A percentile compares a stretch with the other conserved stretches of the same genome.
These are phyloP conservation scores for Spergularia bocconei DNA, from an alignment of 148 eudicot genomes.

Conservation along the genomic window DNA sequence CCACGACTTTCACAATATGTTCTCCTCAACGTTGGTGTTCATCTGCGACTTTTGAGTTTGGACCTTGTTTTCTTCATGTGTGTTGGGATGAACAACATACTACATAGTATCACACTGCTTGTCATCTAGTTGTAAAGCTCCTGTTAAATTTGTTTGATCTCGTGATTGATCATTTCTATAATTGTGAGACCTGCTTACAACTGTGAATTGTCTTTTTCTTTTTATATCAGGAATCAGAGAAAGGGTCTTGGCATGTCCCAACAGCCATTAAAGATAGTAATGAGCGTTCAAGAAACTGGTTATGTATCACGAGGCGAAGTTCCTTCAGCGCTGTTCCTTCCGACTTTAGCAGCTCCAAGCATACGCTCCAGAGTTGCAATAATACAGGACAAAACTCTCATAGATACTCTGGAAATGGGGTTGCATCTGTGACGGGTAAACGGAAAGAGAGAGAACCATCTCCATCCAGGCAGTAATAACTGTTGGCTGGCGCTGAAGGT, in stretches of 20 bases:
- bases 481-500: background rate
- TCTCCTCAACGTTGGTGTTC: too few relatives aligned
- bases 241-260: constrained; percentile 66
- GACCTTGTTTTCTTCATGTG: too few relatives aligned
- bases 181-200: background rate
- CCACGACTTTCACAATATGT: too few relatives aligned
- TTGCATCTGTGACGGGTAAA: constrained; percentile 35
- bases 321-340: constrained; percentile 8
- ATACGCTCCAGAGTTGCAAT: background rate
- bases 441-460: constrained; percentile 51
- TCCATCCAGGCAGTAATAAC: constrained; percentile 9
- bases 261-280: constrained; percentile 41
- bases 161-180: background rate
- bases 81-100: too few relatives aligned
- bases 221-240: constrained; percentile 25
- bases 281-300: constrained; percentile 66
- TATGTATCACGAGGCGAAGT: constrained; percentile 50
- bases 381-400: background rate
- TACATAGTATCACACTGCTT: too few relatives aligned
- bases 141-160: background rate
- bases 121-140: too few relatives aligned
- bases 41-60: too few relatives aligned
- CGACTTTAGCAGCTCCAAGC: background rate
- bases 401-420: constrained; percentile 15
- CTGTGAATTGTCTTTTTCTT: background rate